These are phyloP conservation scores for Thalassiosira mediterranea DNA, from an alignment of 352 stramenopile genomes.

Conservation along the genomic window DNA sequence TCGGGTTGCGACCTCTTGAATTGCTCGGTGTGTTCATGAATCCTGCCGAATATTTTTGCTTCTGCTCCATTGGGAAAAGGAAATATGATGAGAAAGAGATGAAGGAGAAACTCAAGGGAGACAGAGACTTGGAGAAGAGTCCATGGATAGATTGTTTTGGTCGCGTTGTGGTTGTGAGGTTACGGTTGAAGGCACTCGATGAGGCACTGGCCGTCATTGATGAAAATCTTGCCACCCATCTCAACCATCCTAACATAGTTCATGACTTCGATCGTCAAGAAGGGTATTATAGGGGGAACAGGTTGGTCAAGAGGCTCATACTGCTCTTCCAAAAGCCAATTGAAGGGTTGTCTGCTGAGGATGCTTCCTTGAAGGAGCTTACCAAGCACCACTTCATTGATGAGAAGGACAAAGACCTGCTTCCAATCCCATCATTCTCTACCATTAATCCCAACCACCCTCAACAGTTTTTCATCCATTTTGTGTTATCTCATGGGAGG, in stretches of 20 bases:
- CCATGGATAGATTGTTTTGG: background rate
- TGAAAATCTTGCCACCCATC: no score
- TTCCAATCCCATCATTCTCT: slow-evolving; percentile 14
- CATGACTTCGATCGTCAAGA: no score
- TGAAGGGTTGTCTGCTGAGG: background rate
- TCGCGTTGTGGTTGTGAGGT: no score
- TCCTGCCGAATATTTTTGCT: slow-evolving; percentile 22
- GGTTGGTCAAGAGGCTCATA: no score
- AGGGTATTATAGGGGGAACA: no score
- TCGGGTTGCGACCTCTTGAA: slow-evolving; percentile 14
- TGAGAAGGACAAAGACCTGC: slow-evolving; percentile 17
- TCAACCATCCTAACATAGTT: no score
- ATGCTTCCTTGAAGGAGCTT: background rate
- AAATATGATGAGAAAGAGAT: background rate
- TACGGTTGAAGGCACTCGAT: no score
- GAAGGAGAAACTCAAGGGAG: background rate
- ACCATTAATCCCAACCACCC: slow-evolving; percentile 10
- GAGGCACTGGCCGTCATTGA: no score
- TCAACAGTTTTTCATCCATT: slow-evolving; percentile 31
- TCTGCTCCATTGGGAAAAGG: slow-evolving; percentile 16
- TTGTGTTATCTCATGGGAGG: slow-evolving; percentile 26
- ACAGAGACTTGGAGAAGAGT: background rate
- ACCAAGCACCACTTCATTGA: slow-evolving; percentile 6
- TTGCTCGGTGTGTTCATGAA: slow-evolving; percentile 10
- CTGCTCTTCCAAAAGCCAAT: background rate